Conservation (phyloP, 192 early-diverging fungal genomes). For the Coemansia sp. region DNA sequence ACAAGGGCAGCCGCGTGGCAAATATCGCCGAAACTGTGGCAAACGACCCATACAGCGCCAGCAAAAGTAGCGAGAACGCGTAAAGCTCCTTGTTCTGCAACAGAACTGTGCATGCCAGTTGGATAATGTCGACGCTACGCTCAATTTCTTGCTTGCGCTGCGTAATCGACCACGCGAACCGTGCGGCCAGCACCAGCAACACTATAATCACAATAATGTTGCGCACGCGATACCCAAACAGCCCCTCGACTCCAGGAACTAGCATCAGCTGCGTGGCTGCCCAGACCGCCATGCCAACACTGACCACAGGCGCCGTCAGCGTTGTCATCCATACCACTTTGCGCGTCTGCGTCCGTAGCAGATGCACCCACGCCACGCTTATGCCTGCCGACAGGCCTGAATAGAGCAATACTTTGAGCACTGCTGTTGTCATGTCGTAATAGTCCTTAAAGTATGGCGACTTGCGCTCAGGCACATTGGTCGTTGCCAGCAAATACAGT, state of each 20-base stretch:
- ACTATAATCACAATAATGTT: constrained; percentile 26
- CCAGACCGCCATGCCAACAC: constrained; percentile 42
- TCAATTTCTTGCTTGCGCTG: constrained; percentile 40
- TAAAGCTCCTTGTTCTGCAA: constrained; percentile 39
- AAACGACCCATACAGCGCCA: constrained; percentile 42
- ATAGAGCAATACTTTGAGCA: constrained; percentile 18
- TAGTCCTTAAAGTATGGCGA: constrained; percentile 47
- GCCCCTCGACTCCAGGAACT: constrained; percentile 26
- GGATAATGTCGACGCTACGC: constrained; percentile 39
- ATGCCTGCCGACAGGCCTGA: constrained; percentile 23
- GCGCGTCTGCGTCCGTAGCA: constrained; percentile 43
- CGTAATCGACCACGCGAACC: constrained; percentile 41
- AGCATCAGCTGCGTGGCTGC: constrained; percentile 29
- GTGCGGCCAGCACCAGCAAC: constrained; percentile 34
- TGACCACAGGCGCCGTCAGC: constrained; percentile 37
- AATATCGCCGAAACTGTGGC: constrained; percentile 27
- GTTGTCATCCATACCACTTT: constrained; percentile 52
- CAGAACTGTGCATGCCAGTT: constrained; percentile 37
- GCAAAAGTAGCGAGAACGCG: constrained; percentile 42
- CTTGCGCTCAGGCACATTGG: constrained; percentile 23
- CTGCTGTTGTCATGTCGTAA: constrained; percentile 33
- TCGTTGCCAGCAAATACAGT: constrained; percentile 27
- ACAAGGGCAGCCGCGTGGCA: constrained; percentile 37
- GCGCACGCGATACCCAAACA: constrained; percentile 39
- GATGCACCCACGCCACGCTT: constrained; percentile 41